A percentile compares a stretch with the other conserved stretches of the same genome.
Evolutionary conservation across 1,139 yeast genomes (phyloP).

Genomic region (Suhomyces panamericanus): DNA sequence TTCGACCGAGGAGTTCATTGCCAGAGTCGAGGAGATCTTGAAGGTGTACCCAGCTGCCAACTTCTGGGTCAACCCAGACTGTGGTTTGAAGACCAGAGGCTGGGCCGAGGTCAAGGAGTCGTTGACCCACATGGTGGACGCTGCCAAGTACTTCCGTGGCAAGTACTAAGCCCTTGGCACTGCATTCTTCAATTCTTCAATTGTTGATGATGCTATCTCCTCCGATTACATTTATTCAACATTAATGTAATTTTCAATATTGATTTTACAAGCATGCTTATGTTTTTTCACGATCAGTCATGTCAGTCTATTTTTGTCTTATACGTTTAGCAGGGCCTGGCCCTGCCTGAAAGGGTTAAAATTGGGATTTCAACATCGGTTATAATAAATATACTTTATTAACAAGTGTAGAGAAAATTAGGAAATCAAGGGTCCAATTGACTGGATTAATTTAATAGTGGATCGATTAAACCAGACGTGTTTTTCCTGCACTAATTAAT

Average conservation of each 20-base stretch:
- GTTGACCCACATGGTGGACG: slow-evolving; percentile 97
- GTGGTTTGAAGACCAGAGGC: slow-evolving; percentile 98
- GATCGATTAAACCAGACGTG: too few relatives aligned
- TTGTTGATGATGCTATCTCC: slow-evolving; percentile 42
- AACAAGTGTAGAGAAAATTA: neutral
- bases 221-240: slow-evolving; percentile 63
- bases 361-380: slow-evolving; percentile 53
- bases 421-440: too few relatives aligned
- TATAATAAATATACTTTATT: slow-evolving; percentile 9
- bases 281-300: slow-evolving; percentile 17
- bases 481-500: too few relatives aligned
- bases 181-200: slow-evolving; percentile 29
- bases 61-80: slow-evolving; percentile 99
- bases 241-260: slow-evolving; percentile 51
- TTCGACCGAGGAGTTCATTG: slow-evolving; percentile 91
- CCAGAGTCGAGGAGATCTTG: slow-evolving; percentile 91
- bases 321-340: slow-evolving; percentile 15
- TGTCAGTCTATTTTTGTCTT: slow-evolving; percentile 15
- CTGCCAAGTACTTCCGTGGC: slow-evolving; percentile 93
- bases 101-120: slow-evolving; percentile 87
- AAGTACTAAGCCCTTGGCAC: slow-evolving; percentile 7
- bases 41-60: slow-evolving; percentile 96
- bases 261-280: slow-evolving; percentile 1
- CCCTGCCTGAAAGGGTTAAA: slow-evolving; percentile 35
- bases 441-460: too few relatives aligned